Base-by-base conservation (phyloP, 2,329 filamentous ascomycete genomes). In the Scedosporium aurantiacum region DNA sequence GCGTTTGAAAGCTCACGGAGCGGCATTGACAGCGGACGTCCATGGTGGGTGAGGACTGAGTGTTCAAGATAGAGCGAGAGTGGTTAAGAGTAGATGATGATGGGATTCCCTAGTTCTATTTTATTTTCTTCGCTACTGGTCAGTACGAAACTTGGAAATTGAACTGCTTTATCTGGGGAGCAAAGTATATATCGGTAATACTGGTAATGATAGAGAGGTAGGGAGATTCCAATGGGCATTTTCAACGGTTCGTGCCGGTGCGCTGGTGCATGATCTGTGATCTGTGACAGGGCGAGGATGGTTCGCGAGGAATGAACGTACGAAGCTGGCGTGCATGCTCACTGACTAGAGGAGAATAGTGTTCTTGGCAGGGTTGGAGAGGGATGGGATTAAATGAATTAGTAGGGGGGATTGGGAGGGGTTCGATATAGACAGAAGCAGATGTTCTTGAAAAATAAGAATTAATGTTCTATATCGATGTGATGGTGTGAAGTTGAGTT, bases 1-100 rank as follows among this genome's bases (percentile, higher is more conserved):
- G 84, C 32, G 85, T 88, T 64, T 76, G 81, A 75, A 89, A 89
- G 43, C 70, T 68, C 60, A 89, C 78, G 16, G 79, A 73, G 60
- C 84, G 83, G 74, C 87, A 90, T 70, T 88, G 84, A 69, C 86
- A 89, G 60, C 75, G 74, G 28, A 77, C 82, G 61, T 86, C 78
- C 83, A 86, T 86, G 55, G 25, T 67, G 16, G 52, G n/a, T 1
- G 3, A 1, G 5, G 12, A 5, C 2, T 21, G 10, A 21, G 47
- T 21, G 47, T 25, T n/a, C n/a, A n/a, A n/a, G n/a, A n/a, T n/a
- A n/a, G n/a, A n/a, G n/a, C n/a, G n/a, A n/a, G n/a, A n/a, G n/a
- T 6, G n/a, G 28, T 3, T 32, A 32, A 32, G 28, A 32, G 28
- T n/a, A 8, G 28, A n/a, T n/a, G 8, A 10, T 10, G 43, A 4